Evolutionary conservation across 1,284 basidiomycete genomes (phyloP).

Genomic region (Macrocystidia cucumis): DNA sequence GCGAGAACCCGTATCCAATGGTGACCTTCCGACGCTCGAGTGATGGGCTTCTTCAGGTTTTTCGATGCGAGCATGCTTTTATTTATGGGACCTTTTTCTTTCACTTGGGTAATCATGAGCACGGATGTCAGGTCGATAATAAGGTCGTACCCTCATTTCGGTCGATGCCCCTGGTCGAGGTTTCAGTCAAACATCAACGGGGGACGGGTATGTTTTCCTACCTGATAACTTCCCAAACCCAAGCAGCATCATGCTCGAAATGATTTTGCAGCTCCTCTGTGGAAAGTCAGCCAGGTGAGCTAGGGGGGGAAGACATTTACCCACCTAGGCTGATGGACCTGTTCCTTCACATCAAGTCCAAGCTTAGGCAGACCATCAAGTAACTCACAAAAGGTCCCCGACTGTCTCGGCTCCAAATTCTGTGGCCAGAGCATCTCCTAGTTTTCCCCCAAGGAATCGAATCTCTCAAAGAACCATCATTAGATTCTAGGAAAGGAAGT

Average conservation of each 20-base stretch:
- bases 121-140: conserved; percentile 4
- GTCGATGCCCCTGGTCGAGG: conserved; percentile 71
- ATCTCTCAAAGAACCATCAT: conserved; percentile 50
- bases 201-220: conserved; percentile 18
- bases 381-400: conserved; percentile 72
- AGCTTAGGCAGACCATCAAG: background rate
- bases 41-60: conserved; percentile 77
- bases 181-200: conserved; percentile 4
- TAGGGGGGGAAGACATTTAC: conserved; percentile 2
- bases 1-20: conserved; percentile 92
- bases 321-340: conserved; percentile 44
- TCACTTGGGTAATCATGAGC: conserved; percentile 47
- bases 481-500: conserved; percentile 5
- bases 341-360: conserved; percentile 5
- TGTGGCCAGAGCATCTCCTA: conserved; percentile 81
- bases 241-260: conserved; percentile 80
- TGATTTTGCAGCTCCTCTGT: conserved; percentile 77
- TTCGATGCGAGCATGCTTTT: conserved; percentile 96
- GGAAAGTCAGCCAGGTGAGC: conserved; percentile 3
- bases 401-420: conserved; percentile 89
- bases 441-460: conserved; percentile 91
- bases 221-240: conserved; percentile 86
- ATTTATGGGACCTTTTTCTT: conserved; percentile 71
- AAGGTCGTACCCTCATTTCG: conserved; percentile 67
- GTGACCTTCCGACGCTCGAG: conserved; percentile 63